Percentiles rank a stretch among this genome's conserved stretches.
phyloP scores from a whole-genome alignment of 164 flowering plant genomes.

The Aristolochia californica region DNA sequence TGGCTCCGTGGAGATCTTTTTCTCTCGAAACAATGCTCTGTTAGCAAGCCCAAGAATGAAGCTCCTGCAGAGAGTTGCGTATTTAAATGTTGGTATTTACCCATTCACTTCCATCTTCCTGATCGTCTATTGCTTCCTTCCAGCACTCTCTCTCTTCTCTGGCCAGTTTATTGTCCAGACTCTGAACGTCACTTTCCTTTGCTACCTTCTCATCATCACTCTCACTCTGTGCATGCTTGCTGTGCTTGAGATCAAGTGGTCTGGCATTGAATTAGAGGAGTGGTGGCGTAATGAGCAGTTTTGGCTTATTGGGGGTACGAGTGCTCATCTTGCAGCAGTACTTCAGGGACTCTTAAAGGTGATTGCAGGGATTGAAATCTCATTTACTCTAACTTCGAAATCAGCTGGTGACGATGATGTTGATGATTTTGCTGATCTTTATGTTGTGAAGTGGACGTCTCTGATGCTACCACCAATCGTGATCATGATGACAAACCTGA shows the following conservation, averaged over 20 bases:
- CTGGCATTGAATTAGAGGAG: conserved; percentile 61
- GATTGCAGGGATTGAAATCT: conserved; percentile 76
- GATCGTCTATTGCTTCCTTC: conserved; percentile 76
- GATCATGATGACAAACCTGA: conserved; percentile 59
- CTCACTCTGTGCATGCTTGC: conserved; percentile 58
- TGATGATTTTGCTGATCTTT: conserved; percentile 72
- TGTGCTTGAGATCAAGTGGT: conserved; percentile 78
- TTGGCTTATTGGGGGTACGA: conserved; percentile 88
- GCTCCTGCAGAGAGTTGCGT: conserved; percentile 57
- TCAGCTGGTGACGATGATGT: conserved; percentile 54
- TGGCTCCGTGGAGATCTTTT: conserved; percentile 82
- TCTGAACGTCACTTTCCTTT: conserved; percentile 55
- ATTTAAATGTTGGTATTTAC: conserved; percentile 69
- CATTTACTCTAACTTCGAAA: conserved; percentile 77
- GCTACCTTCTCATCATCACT: conserved; percentile 56
- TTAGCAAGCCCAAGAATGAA: conserved; percentile 48
- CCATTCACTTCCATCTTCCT: conserved; percentile 78
- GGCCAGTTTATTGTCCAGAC: conserved; percentile 69
- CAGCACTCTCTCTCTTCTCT: conserved; percentile 69
- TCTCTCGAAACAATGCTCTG: conserved; percentile 77
- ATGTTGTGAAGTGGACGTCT: conserved; percentile 65
- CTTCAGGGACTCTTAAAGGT: conserved; percentile 79
- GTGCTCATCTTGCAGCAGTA: conserved; percentile 86
- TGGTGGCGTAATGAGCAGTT: conserved; percentile 96
- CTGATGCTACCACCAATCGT: conserved; percentile 74